phyloP scores from a whole-genome alignment of 495 filamentous ascomycete genomes.

The Trypethelium eluteriae region DNA sequence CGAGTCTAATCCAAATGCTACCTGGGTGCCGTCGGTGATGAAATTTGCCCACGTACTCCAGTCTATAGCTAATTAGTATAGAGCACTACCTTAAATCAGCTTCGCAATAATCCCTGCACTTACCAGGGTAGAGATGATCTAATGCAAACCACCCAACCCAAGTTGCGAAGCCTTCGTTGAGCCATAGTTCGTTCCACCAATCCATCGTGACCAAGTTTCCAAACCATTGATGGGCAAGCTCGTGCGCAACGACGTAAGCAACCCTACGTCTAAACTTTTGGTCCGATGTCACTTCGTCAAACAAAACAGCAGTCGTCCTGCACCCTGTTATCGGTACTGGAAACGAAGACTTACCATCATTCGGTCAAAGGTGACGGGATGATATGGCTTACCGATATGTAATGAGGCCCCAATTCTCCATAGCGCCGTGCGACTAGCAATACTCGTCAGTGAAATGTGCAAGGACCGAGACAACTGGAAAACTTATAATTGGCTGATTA shows the following conservation, averaged over 20 bases:
- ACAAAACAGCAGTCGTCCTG: slow-evolving; percentile 81
- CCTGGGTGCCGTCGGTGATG: slow-evolving; percentile 84
- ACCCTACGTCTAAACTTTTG: slow-evolving; percentile 80
- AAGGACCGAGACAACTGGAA: background rate
- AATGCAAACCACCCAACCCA: slow-evolving; percentile 96
- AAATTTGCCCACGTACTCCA: slow-evolving; percentile 96
- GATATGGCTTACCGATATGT: slow-evolving; percentile 55
- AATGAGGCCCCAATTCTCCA: slow-evolving; percentile 87
- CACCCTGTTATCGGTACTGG: background rate
- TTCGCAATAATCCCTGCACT: slow-evolving; percentile 17
- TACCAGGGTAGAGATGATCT: slow-evolving; percentile 78
- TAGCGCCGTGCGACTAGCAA: slow-evolving; percentile 57
- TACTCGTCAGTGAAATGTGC: slow-evolving; percentile 31
- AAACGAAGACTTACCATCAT: background rate
- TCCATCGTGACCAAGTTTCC: slow-evolving; percentile 90
- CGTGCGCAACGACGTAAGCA: slow-evolving; percentile 90
- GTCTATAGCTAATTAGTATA: slow-evolving; percentile 40
- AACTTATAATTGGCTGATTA: slow-evolving; percentile 27
- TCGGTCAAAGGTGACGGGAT: background rate
- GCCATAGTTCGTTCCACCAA: slow-evolving; percentile 93
- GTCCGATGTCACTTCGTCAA: slow-evolving; percentile 85
- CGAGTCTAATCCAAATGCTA: slow-evolving; percentile 79
- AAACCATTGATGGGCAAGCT: slow-evolving; percentile 98
- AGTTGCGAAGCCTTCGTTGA: slow-evolving; percentile 89
- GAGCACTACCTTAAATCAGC: background rate